Evolutionary conservation across 345 rosid genomes (phyloP).

Genomic region (Mallotus nudiflorus): DNA sequence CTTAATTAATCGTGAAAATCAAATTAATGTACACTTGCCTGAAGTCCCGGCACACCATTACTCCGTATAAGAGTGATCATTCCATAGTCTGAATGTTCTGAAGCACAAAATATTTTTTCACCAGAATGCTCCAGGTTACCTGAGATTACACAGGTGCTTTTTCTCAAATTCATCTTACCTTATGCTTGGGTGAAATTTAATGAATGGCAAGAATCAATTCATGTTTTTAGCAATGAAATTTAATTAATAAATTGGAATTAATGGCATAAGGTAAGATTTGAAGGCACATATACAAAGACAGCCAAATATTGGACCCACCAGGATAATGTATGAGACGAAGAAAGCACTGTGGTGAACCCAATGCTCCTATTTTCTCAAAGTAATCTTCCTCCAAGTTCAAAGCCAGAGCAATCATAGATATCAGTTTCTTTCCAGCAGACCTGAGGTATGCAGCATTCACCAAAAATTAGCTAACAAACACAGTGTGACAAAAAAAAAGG

Average conservation of each 20-base stretch:
- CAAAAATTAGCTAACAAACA: not conserved
- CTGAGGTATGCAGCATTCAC: too few species aligned
- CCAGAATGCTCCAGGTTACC: conserved; percentile 40
- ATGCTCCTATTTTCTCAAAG: conserved; percentile 61
- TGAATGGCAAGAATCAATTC: too few species aligned
- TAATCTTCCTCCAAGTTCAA: conserved; percentile 60
- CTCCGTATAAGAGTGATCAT: conserved; percentile 68
- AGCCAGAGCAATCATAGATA: conserved; percentile 64
- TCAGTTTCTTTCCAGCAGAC: conserved; percentile 49
- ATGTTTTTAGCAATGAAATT: too few species aligned
- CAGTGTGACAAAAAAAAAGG: not conserved
- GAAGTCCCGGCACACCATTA: conserved; percentile 83
- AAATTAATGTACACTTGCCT: conserved; percentile 43
- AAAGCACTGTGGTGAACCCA: conserved; percentile 37
- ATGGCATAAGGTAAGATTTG: too few species aligned
- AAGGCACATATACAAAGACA: not conserved
- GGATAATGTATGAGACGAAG: conserved; percentile 70
- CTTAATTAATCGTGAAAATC: too few species aligned
- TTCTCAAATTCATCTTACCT: too few species aligned
- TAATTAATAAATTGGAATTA: too few species aligned
- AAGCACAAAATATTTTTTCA: conserved; percentile 60
- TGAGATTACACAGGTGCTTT: too few species aligned
- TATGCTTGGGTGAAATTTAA: too few species aligned
- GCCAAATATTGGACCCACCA: conserved; percentile 42
- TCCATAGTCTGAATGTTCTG: conserved; percentile 86